These are phyloP conservation scores for Ajuga reptans DNA, from an alignment of 305 asterid genomes.

Conservation along the genomic window DNA sequence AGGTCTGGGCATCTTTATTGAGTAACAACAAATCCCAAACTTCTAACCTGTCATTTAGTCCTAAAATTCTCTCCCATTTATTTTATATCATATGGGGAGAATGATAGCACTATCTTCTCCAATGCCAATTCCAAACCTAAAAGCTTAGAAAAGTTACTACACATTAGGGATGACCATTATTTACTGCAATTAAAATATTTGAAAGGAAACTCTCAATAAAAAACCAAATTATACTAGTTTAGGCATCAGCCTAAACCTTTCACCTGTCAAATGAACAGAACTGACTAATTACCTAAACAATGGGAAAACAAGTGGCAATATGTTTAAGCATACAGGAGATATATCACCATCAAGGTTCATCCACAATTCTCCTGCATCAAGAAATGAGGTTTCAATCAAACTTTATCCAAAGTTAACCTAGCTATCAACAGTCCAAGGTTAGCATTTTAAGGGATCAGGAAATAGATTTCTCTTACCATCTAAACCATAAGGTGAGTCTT, in stretches of 20 bases:
- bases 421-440: neutral
- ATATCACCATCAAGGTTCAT: constrained; percentile 89
- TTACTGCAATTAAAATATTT: neutral
- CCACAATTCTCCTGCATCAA: constrained; percentile 73
- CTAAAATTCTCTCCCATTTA: no score
- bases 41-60: no score
- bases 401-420: neutral
- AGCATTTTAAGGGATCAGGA: constrained; percentile 6
- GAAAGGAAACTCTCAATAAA: neutral
- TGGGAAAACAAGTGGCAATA: constrained; percentile 63
- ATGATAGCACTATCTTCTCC: neutral
- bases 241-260: neutral
- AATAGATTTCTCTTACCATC: constrained; percentile 42
- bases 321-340: constrained; percentile 79
- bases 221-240: constrained; percentile 5
- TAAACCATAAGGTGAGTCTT: constrained; percentile 47
- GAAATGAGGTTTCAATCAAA: constrained; percentile 6
- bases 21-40: no score
- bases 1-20: no score
- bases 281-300: constrained; percentile 44
- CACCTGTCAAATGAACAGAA: constrained; percentile 7
- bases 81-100: no score
- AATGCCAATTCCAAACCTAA: neutral
- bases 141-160: neutral
- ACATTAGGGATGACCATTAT: neutral